Evolutionary conservation across 1,139 yeast species (phyloP).

Genomic region (Geotrichum fermentans): DNA sequence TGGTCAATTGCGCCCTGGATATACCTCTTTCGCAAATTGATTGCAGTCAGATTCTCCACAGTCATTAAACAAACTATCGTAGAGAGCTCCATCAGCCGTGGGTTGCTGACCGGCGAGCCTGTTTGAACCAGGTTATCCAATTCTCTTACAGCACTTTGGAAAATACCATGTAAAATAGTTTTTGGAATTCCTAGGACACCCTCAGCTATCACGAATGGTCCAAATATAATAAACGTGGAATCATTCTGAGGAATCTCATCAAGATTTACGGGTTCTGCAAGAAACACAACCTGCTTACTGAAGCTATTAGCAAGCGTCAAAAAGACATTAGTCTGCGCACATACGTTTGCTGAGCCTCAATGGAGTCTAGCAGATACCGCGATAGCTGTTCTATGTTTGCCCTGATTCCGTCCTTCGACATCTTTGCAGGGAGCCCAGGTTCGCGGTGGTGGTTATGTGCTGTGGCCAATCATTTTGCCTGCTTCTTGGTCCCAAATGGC

Average conservation of each 20-base stretch:
- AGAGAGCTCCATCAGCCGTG: slow-evolving; percentile 18
- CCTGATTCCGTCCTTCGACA: too few species aligned
- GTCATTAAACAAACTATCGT: slow-evolving; percentile 32
- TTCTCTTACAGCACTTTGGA: slow-evolving; percentile 1
- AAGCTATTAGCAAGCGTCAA: too few species aligned
- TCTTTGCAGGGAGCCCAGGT: too few species aligned
- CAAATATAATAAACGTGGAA: slow-evolving; percentile 2
- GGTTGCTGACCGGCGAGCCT: not conserved
- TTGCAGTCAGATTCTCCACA: slow-evolving; percentile 36
- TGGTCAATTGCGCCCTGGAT: not conserved
- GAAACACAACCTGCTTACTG: too few species aligned
- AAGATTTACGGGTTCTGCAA: not conserved
- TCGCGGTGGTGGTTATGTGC: too few species aligned
- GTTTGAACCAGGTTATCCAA: slow-evolving; percentile 2
- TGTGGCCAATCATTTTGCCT: too few species aligned
- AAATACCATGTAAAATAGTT: slow-evolving; percentile 23
- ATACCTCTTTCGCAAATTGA: slow-evolving; percentile 33
- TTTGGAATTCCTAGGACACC: slow-evolving; percentile 31
- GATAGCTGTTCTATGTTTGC: too few species aligned
- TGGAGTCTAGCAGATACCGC: too few species aligned
- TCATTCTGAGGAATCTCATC: not conserved
- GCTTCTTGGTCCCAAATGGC: too few species aligned
- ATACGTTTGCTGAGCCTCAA: too few species aligned
- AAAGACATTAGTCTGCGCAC: too few species aligned
- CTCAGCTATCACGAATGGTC: slow-evolving; percentile 15